A percentile compares a stretch with the other conserved stretches of the same genome.
Conservation (phyloP, 228 moss, liverwort and hornwort genomes). For the Sphagnum fallax region DNA sequence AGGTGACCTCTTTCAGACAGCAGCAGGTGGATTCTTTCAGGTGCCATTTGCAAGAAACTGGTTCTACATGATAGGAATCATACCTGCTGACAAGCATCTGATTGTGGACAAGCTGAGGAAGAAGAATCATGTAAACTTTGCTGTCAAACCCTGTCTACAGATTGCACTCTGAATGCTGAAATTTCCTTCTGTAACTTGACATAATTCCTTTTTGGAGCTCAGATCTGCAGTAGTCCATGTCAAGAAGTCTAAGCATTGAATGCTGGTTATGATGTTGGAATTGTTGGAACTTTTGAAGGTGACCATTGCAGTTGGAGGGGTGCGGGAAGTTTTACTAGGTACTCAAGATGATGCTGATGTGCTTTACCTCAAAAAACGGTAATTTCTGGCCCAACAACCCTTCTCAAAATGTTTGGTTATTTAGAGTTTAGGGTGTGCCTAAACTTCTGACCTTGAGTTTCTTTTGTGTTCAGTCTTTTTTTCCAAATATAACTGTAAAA, state of each 20-base stretch:
- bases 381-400: neutral
- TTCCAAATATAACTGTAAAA: too few relatives aligned
- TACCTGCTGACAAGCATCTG: conserved; percentile 46
- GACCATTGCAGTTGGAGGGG: conserved; percentile 71
- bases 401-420: too few relatives aligned
- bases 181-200: neutral
- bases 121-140: conserved; percentile 37
- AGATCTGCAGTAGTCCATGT: too few relatives aligned
- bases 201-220: neutral
- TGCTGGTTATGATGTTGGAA: too few relatives aligned
- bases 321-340: conserved; percentile 73
- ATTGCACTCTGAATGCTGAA: neutral
- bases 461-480: too few relatives aligned
- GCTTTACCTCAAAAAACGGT: conserved; percentile 65
- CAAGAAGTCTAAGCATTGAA: too few relatives aligned
- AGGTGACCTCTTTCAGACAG: conserved; percentile 59
- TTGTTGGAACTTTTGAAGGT: conserved; percentile 32
- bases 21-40: conserved; percentile 65
- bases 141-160: too few relatives aligned
- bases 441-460: too few relatives aligned
- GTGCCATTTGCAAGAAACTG: conserved; percentile 52
- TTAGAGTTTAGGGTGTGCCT: too few relatives aligned
- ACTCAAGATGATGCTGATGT: conserved; percentile 59
- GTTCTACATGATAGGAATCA: conserved; percentile 63
- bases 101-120: conserved; percentile 59